Evolutionary conservation across 176 grass and related monocot species (phyloP).

Genomic region (Triticum urartu): DNA sequence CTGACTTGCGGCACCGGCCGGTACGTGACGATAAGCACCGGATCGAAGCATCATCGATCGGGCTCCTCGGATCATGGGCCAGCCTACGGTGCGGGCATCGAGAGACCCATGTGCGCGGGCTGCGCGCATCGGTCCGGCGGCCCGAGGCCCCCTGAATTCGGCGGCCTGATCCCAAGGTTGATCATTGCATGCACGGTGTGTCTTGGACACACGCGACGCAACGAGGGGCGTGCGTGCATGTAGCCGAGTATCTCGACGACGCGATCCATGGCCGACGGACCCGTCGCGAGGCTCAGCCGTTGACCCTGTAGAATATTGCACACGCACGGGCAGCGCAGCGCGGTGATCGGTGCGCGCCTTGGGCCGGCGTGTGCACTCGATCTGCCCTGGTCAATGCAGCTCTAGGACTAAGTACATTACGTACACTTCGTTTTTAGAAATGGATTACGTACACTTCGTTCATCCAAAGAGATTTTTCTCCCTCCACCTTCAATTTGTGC

Average conservation of each 20-base stretch:
- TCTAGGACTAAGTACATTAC: too few species aligned
- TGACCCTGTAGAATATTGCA: constrained; percentile 38
- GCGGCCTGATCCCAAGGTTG: constrained; percentile 42
- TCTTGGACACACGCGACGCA: background rate
- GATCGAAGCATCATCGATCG: background rate
- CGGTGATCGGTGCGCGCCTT: constrained; percentile 11
- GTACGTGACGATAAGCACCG: background rate
- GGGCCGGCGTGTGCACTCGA: background rate
- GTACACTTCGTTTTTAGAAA: too few species aligned
- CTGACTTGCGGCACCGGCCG: constrained; percentile 6
- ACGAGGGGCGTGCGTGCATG: background rate
- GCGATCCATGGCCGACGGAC: constrained; percentile 23
- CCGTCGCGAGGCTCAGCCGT: constrained; percentile 17
- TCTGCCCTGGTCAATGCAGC: constrained; percentile 38
- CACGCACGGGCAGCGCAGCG: constrained; percentile 19
- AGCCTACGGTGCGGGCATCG: background rate
- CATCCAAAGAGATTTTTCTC: too few species aligned
- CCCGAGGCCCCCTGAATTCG: constrained; percentile 34
- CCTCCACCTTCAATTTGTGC: too few species aligned
- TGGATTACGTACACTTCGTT: too few species aligned
- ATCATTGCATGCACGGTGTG: constrained; percentile 26
- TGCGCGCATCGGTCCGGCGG: constrained; percentile 14
- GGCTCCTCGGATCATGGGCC: constrained; percentile 58
- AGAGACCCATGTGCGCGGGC: constrained; percentile 37
- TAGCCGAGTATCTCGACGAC: constrained; percentile 11